phyloP scores from a whole-genome alignment of 495 filamentous ascomycete genomes.

The Hypoxylon intermedium region DNA sequence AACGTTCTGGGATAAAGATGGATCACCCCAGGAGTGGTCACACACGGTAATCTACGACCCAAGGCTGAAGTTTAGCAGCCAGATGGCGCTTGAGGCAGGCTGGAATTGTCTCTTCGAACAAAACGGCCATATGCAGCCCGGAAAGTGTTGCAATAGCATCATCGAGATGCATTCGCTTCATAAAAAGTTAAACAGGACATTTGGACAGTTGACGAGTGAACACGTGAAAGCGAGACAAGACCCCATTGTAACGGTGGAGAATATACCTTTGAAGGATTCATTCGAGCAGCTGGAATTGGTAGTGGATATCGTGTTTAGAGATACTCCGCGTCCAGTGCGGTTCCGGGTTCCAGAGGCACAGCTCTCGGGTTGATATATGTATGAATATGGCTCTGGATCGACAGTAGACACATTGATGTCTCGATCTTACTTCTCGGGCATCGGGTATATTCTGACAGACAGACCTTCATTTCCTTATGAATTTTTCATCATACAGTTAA shows the following conservation, averaged over 20 bases:
- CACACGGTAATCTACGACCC: conserved; percentile 12
- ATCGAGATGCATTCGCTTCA: conserved; percentile 7
- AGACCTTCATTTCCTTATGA: too few relatives aligned
- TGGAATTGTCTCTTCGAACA: conserved; percentile 13
- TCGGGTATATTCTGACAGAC: too few relatives aligned
- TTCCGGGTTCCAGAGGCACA: too few relatives aligned
- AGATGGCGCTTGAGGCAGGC: not conserved
- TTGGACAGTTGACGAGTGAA: not conserved
- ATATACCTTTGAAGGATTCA: not conserved
- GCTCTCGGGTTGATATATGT: too few relatives aligned
- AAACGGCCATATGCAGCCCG: not conserved
- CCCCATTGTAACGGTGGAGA: not conserved
- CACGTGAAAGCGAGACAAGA: not conserved
- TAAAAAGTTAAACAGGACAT: not conserved
- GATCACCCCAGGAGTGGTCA: not conserved
- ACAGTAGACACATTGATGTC: too few relatives aligned
- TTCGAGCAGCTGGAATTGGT: conserved; percentile 1
- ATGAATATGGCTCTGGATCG: too few relatives aligned
- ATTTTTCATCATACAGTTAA: too few relatives aligned
- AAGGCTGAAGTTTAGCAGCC: not conserved
- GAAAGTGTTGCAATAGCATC: not conserved
- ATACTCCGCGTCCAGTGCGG: too few relatives aligned
- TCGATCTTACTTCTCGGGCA: too few relatives aligned
- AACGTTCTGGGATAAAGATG: conserved; percentile 9
- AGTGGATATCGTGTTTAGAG: conserved; percentile 7